Base-by-base conservation (phyloP, 805 yeast species). In the Kuraishia floccosa region DNA sequence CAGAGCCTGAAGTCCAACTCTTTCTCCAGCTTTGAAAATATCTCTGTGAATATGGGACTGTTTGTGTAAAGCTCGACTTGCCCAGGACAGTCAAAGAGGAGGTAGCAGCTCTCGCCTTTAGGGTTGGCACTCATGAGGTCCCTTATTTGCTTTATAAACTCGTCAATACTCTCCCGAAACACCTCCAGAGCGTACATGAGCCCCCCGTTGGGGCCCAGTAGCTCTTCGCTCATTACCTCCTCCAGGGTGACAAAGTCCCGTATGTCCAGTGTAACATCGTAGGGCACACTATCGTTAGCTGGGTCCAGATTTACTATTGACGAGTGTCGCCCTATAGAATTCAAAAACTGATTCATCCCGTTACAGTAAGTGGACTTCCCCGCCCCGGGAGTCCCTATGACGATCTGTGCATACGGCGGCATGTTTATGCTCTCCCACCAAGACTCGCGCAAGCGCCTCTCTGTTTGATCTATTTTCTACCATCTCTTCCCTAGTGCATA, bases 381-480 rank as follows among this genome's bases (percentile, higher is more conserved):
- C 0, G 94, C 70, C 1, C 98, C 99, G 1, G 99, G 99, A 0
- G 98, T 97, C 0, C 99, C 99, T 24, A 91, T 85, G 7, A 89
- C 87, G 7, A 91, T 72, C 56, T 91, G 96, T 3, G 94, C 96
- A 53, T 82, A 82, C 10, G 60, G 56, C 6, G 76, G 60, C 76
- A 71, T 67, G 16, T 18, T n/a, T n/a, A n/a, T n/a, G n/a, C n/a
- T n/a, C n/a, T n/a, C n/a, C n/a, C n/a, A n/a, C n/a, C 2, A 14
- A 4, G 26, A 24, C 16, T 5, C 16, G 14, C 26, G 13, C 13
- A 24, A 11, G 26, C 16, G 26, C 9, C 6, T n/a, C 25, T 8
- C 8, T 23, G 13, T 23, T 23, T 23, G 8, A 23, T 23, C 5
- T 23, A 12, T 36, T 13, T 28, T 31, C 11, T 19, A 27, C 9